Evolutionary conservation across 2,329 filamentous ascomycete species (phyloP), one percentile per base, ranked within the genome.

Genomic region (Cladosporium sp.): DNA sequence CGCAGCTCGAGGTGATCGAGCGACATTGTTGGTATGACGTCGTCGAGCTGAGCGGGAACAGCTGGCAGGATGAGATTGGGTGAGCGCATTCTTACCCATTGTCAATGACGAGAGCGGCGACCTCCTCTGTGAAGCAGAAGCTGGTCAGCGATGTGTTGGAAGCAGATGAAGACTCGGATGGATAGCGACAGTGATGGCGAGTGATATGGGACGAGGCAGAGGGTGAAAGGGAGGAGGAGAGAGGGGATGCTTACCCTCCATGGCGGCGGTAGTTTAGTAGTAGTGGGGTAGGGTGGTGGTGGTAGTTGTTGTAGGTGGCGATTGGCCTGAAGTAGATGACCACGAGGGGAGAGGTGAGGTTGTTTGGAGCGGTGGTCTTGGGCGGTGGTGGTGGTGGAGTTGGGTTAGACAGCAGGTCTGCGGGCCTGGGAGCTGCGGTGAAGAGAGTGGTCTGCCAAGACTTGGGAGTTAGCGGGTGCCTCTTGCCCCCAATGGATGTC

Each of bases 101-200:
- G 93, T 99, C 95, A 86, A 99, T 98, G 85, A 99, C 95, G 92
- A 99, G 93, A 84, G 95, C 95, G 84, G 95, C 95, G 85, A 99
- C 95, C 92, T 99, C 95, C 89, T 99, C 95, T 98, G 81, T 83
- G 26, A 30, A 54, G 48, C 46, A 36, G 18, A 43, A 54, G 13
- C 30, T n/a, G 11, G 59, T 62, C 54, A 62, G 59, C 59, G 49
- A 62, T 36, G 5, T 13, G 32, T 23, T 36, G 6, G 28, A 21
- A 8, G 23, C 6, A 36, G 43, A 34, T 51, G 43, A 30, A 34
- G 43, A n/a, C 11, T 23, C 43, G 32, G 34, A 53, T 39, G 53
- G 60, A 25, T 51, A 57, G 5, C 30, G 65, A 53, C 54, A 46
- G 46, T 48, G 62, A 58, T 58, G 56, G 18, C 32, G 34, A 28